These are phyloP conservation scores for Neofusicoccum kwambonambiense DNA, from an alignment of 2,329 filamentous ascomycete species.

Conservation along the genomic window DNA sequence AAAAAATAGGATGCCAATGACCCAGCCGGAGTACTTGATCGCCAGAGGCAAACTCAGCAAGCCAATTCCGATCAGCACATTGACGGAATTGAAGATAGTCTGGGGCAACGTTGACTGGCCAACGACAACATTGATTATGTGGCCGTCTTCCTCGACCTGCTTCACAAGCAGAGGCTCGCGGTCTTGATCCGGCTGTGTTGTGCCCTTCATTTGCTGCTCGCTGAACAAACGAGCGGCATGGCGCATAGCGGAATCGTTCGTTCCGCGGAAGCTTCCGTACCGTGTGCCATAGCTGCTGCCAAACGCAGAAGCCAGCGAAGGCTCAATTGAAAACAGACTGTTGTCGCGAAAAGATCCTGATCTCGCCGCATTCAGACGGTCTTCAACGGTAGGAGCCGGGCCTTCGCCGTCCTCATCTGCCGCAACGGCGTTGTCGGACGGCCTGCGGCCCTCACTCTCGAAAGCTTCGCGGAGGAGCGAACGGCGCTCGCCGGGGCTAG, in stretches of 20 bases:
- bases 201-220: slow-evolving; percentile 46
- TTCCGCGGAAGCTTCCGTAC: slow-evolving; percentile 51
- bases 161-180: slow-evolving; percentile 80
- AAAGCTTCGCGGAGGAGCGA: slow-evolving; percentile 45
- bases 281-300: slow-evolving; percentile 67
- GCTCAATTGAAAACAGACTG: slow-evolving; percentile 50
- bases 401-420: slow-evolving; percentile 23
- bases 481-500: slow-evolving; percentile 38
- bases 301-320: slow-evolving; percentile 63
- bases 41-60: slow-evolving; percentile 85
- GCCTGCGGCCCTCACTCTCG: slow-evolving; percentile 34
- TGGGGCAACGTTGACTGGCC: slow-evolving; percentile 95
- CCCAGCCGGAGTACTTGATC: slow-evolving; percentile 83
- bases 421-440: slow-evolving; percentile 39
- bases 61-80: slow-evolving; percentile 87
- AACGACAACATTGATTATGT: slow-evolving; percentile 78
- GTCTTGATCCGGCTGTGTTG: slow-evolving; percentile 45
- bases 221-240: slow-evolving; percentile 54
- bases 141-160: slow-evolving; percentile 80
- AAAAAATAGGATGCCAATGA: slow-evolving; percentile 75
- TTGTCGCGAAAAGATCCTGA: slow-evolving; percentile 35
- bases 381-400: background rate
- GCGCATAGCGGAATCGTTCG: slow-evolving; percentile 57
- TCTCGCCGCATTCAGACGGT: slow-evolving; percentile 13
- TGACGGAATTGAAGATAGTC: slow-evolving; percentile 95